phyloP scores from a whole-genome alignment of 1,284 basidiomycete genomes.

The Athelia sp. region DNA sequence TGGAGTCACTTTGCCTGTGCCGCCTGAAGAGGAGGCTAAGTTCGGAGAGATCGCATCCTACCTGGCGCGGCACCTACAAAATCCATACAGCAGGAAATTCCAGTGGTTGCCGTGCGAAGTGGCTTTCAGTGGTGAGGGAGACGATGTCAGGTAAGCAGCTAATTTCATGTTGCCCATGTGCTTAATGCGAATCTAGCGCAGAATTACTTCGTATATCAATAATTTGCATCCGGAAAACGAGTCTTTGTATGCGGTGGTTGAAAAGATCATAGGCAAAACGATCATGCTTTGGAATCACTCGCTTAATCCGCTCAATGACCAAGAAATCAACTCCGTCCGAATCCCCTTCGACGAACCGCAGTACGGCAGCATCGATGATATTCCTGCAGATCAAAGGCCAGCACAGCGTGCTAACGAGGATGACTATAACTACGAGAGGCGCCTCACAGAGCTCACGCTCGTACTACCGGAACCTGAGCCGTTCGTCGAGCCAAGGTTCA shows the following conservation, averaged over 20 bases:
- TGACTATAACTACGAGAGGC: not conserved
- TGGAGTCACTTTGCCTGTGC: not conserved
- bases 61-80: too few relatives aligned
- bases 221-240: conserved; percentile 26
- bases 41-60: not conserved
- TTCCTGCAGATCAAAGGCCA: not conserved
- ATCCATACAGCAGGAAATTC: not conserved
- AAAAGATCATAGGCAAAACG: conserved; percentile 23
- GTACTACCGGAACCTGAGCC: conserved; percentile 1
- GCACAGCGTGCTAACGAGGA: not conserved
- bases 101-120: not conserved
- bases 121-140: conserved; percentile 14
- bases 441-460: not conserved
- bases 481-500: too few relatives aligned
- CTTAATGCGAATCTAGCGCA: conserved; percentile 15
- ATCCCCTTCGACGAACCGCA: not conserved
- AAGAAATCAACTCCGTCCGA: not conserved
- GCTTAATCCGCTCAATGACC: conserved; percentile 3
- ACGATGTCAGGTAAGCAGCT: not conserved
- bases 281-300: conserved; percentile 28
- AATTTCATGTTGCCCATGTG: conserved; percentile 16
- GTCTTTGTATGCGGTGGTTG: conserved; percentile 24
- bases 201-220: conserved; percentile 28
- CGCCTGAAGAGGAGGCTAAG: too few relatives aligned
- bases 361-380: not conserved